These are phyloP conservation scores for Kodamaea fukazawae DNA, from an alignment of 805 yeast species.

Conservation along the genomic window DNA sequence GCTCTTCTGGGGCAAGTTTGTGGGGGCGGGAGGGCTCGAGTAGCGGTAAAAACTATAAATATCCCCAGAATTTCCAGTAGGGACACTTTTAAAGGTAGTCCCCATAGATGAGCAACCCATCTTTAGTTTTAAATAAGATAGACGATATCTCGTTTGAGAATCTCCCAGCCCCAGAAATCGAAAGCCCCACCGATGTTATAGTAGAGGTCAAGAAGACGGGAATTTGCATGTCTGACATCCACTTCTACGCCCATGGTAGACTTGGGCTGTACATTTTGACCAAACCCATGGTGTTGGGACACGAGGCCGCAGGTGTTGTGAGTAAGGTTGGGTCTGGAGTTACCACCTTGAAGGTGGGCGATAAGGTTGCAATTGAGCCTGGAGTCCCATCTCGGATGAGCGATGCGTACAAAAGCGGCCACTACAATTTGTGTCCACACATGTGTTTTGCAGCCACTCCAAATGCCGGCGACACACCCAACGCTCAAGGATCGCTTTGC, in stretches of 20 bases:
- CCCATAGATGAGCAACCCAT: conserved; percentile 41
- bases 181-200: conserved; percentile 65
- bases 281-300: conserved; percentile 84
- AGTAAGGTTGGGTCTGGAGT: conserved; percentile 69
- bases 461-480: conserved; percentile 65
- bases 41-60: too few relatives aligned
- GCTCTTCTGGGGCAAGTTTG: too few relatives aligned
- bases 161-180: conserved; percentile 61
- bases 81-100: too few relatives aligned
- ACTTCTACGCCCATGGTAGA: conserved; percentile 74
- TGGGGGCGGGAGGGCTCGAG: too few relatives aligned
- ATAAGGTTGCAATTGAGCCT: conserved; percentile 85
- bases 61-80: too few relatives aligned
- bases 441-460: conserved; percentile 93
- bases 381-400: conserved; percentile 80
- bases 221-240: conserved; percentile 85
- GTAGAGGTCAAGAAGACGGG: conserved; percentile 81
- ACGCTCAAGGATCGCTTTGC: conserved; percentile 69
- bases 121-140: conserved; percentile 63
- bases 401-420: conserved; percentile 73
- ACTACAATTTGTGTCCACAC: conserved; percentile 78
- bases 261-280: conserved; percentile 75
- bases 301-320: conserved; percentile 79
- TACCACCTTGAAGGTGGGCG: conserved; percentile 68
- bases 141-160: conserved; percentile 65